Base-by-base conservation (phyloP, 306 rosid species). In the Morella rubra region DNA sequence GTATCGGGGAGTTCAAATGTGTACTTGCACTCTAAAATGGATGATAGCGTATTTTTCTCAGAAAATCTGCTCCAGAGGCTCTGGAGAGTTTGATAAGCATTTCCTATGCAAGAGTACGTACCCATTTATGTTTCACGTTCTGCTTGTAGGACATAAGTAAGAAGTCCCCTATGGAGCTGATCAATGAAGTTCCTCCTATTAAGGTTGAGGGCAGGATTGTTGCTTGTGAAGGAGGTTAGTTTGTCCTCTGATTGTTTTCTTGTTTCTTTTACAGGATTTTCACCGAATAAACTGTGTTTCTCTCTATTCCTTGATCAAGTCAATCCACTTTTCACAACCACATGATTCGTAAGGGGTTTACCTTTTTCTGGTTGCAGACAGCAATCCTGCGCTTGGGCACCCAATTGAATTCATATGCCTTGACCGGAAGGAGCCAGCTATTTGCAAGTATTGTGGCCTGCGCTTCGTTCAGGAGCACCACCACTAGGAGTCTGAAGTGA, bases 81-180 rank as follows among this genome's bases (percentile, higher is more conserved):
- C 68, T 5, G 5, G 44, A 32, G 7, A 19, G 45, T 32, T 15
- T 14, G 1, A 14, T 32, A 61, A 61, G 15, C 44, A 32, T 61
- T 37, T 32, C 15, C 68, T 32, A 1, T 61, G 44, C 37, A 32
- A 32, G 37, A 32, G 37, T 32, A 32, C 3, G 3, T 32, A 32
- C 3, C 44, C 81, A 59, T 32, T 62, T 44, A n/a, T 81, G 73
- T 73, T 60, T 69, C 79, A 50, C 79, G 37, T 71, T 76, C 59
- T 79, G 4, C 72, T 80, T 49, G 81, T 76, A 95, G 98, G 98
- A 95, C 71, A 80, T 86, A 8, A 85, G 97, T 84, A 90, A 92
- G 89, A 95, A 90, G 80, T 95, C 98, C 69, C 98, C 98, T 47
- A 95, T 92, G 98, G 97, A 92, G 90, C 83, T 95, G 87, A 95